Evolutionary conservation across 768 basidiomycete species (phyloP), one percentile per base, ranked within the genome.

Genomic region (Hortiboletus flavorubellus): DNA sequence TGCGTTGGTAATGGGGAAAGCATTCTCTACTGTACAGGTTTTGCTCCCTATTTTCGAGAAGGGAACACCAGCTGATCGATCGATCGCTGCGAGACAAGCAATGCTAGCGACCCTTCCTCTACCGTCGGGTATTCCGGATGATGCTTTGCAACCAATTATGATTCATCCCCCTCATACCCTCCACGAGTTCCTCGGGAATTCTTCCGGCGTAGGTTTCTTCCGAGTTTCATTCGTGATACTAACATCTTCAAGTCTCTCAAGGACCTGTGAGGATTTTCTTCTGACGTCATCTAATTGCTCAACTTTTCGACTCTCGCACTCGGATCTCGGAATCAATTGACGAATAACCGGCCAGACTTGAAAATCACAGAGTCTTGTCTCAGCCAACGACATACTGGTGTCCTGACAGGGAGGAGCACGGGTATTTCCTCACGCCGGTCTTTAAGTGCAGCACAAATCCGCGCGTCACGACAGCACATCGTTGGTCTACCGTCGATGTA

Each of bases 371-470:
- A 43, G 77, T 88, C 40, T 75, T 92, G 38, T 82, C 86, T 51
- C 80, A 84, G 53, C 66, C 74, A 7, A 90, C 85, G 16, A 89
- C 89, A 3, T 76, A 77, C 35, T 92, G 89, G 89, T 91, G 89
- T 63, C 81, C 87, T 3, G 87, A 89, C 44, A 83, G 85, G 48
- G 89, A 92, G 73, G 89, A 91, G 59, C 88, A 91, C 53, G 89
- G 89, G 3, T 91, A 87, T 63, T 83, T 85, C 66, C 81, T 91
- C 50, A 77, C 82, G 2, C 88, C 89, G 0, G 65, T 80, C 12
- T 91, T 84, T 77, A 89, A 88, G 64, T 92, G 89, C 65, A 85
- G 66, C 69, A 91, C 89, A 26, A 91, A 89, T 63, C 87, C 88
- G 16, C 84, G 86, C 35, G 84, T 88, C 37, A 74, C 78, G 2